Evolutionary conservation across 1,284 basidiomycete genomes (phyloP), one percentile per base, ranked within the genome.

Genomic region (Phenoliferia sp.): DNA sequence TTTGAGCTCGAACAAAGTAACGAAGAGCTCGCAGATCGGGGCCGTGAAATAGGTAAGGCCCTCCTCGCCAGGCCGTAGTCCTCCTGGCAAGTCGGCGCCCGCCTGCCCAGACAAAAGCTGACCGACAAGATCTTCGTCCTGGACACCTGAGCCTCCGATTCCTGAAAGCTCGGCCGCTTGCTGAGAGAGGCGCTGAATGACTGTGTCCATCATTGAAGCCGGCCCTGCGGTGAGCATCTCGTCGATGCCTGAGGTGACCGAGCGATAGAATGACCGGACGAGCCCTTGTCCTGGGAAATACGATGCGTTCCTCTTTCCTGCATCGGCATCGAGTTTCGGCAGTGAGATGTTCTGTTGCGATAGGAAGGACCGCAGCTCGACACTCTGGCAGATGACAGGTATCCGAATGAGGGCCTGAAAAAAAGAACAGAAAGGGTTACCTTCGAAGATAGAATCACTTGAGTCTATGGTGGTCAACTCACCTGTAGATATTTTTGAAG

Each of bases 1-100:
- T 79, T 96, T 89, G 31, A 98, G 85, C 79, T 97, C 93, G 73
- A 98, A 98, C 10, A 97, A 83, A 29, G 94, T 91, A 63, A 97
- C 84, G 48, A 97, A 84, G 33, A 98, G 82, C 76, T 98, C 94
- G 76, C 93, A 96, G 64, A 99, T 96, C 0, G 95, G 94, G 1
- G 88, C 88, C 1, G 92, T 93, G 79, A 98, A 97, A 2, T 74
- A 75, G 4, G 78, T 79, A 35, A 77, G 61, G 7, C 67, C 75
- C 48, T 76, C 73, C 26, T 68, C 73, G n/a, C 64, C 65, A 12
- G 39, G 12, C 39, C 12, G 12, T 19, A 68, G n/a, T 6, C 64
- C 31, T 36, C 7, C 60, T 48, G 16, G 22, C n/a, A 52, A 28
- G 28, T 64, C 62, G 57, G 16, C 55, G 12, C 26, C 55, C 19